Base-by-base conservation (phyloP, 768 basidiomycete genomes). In the Russula vinacea region DNA sequence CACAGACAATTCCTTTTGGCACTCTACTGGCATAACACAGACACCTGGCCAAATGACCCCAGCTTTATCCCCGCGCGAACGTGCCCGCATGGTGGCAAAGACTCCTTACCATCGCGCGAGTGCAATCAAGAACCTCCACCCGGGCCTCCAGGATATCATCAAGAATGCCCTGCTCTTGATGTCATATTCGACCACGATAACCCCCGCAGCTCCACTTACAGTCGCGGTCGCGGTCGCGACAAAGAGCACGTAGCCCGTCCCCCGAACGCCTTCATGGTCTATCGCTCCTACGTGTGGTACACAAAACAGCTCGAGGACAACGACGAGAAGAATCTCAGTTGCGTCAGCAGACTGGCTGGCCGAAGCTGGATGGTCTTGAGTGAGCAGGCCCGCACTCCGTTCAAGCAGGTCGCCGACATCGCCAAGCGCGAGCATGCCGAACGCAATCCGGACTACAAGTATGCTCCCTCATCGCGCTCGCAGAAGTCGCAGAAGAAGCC, bases 231-330 rank as follows among this genome's bases (percentile, higher is more conserved):
- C 70, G 74, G 75, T 67, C 75, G 74, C 70, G 74, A 72, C 70
- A 74, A 71, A 11, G 78, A 78, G 40, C 85, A 85, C 71, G 82
- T 92, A 42, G 85, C 85, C 37, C 85, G 92, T 16, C 92, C 92
- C 1, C 81, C 88, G 60, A 95, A 94, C 71, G 87, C 91, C 11
- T 95, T 93, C 79, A 91, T 93, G 75, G 77, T 92, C 64, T 93
- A 84, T 73, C 85, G 92, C 45, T 90, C 86, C 22, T 82, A 81
- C 70, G 81, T 88, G 50, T 81, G 89, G 76, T 74, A 77, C 57
- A 80, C 81, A 65, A 75, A 78, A 3, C 76, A 79, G 42, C 72
- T 79, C 22, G 47, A 49, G 17, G 40, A 62, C 39, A 74, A 74
- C 44, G 77, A 83, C 56, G 88, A 89, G 75, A 80, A 77, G 64